Base-by-base conservation (phyloP, 139 green algal species). In the Zygnema cylindricum region DNA sequence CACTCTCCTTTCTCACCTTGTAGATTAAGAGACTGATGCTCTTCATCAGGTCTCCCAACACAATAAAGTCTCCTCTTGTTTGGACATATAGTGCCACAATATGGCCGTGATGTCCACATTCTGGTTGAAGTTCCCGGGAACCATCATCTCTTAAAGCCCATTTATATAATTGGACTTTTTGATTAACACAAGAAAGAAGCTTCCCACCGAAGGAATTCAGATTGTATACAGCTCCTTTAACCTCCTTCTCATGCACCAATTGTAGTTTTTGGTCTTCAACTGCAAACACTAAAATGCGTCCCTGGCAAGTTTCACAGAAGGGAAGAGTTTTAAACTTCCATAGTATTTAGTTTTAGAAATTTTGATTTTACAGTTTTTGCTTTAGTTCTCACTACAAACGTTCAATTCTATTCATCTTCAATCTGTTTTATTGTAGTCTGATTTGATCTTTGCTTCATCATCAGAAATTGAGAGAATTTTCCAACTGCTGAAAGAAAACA, bases 31-130 rank as follows among this genome's bases (percentile, higher is more conserved):
- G 86, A n/a, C 94, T 93, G 36, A 99, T 94, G 86, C 93, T 97
- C 75, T 98, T 96, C 97, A 99, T 99, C 41, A 99, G 86, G 89
- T 99, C 97, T 22, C 97, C 95, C 22, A 99, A 94, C 30, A 98
- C 55, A 43, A 99, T 95, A 89, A 98, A 96, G 88, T 98, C 95
- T 33, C 96, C 97, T 0, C 94, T 81, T 0, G 87, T 92, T 11
- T 73, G 93, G 32, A 98, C 77, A 77, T 96, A 96, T 3, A 99
- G 92, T 22, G 94, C 95, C 55, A 98, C 85, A 55, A 98, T 95
- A 77, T 97, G 93, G 25, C 95, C 94, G 25, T 92, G 88, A 43
- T 97, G 93, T 36, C 89, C 93, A 87, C 95, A 97, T 86, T 98
- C 96, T 0, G 85, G 88, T 25, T 89, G 71, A 76, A 99, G 94